phyloP scores from a whole-genome alignment of 2,329 filamentous ascomycete genomes.

The Venturia carpophila region DNA sequence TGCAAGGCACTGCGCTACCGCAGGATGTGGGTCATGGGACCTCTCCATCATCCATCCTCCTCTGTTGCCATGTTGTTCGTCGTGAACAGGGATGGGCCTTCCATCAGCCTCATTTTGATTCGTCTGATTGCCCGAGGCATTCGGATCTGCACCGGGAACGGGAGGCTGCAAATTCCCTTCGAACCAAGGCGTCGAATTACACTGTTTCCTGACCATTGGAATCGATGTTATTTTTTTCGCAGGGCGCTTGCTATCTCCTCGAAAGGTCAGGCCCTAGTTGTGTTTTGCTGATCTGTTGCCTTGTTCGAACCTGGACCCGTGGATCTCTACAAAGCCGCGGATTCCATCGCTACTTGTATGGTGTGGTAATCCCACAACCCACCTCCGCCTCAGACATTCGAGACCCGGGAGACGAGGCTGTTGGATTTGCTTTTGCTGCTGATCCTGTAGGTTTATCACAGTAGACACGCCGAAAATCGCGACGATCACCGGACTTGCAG shows the following conservation, averaged over 20 bases:
- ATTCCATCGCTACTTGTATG: no score
- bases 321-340: neutral
- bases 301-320: neutral
- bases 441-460: no score
- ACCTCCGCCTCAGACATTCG: neutral
- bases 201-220: neutral
- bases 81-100: neutral
- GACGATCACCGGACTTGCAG: neutral
- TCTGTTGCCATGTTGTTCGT: neutral
- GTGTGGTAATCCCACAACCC: neutral
- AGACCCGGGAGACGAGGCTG: neutral
- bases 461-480: neutral
- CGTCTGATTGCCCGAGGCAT: neutral
- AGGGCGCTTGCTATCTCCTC: neutral
- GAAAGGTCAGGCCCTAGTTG: neutral
- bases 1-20: conserved; percentile 1
- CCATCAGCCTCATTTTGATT: conserved; percentile 9
- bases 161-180: neutral
- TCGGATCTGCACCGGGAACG: neutral
- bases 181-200: conserved; percentile 6
- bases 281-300: neutral
- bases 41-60: neutral
- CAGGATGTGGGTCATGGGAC: neutral
- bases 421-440: neutral
- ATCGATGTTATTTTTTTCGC: neutral